These are phyloP conservation scores for Phellopilus nigrolimitatus DNA, from an alignment of 1,284 basidiomycete genomes.

Conservation along the genomic window DNA sequence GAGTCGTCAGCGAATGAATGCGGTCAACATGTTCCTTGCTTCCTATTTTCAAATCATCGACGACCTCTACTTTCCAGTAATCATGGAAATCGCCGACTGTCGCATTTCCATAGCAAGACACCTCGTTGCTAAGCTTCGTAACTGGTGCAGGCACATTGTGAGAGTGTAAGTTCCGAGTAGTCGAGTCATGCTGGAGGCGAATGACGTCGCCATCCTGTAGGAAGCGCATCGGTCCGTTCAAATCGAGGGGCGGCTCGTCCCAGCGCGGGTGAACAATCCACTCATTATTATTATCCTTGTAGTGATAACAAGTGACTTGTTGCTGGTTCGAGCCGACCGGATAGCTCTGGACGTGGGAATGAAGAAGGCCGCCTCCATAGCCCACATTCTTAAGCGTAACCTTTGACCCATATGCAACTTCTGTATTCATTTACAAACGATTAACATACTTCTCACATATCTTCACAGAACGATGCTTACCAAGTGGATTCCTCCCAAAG, in stretches of 20 bases:
- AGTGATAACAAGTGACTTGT: constrained; percentile 99
- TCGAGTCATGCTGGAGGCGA: constrained; percentile 78
- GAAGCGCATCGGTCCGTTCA: constrained; percentile 63
- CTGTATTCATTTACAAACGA: constrained; percentile 34
- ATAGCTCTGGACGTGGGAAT: constrained; percentile 94
- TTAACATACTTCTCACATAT: not conserved
- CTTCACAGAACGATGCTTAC: constrained; percentile 36
- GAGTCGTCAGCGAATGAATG: constrained; percentile 88
- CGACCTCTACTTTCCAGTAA: constrained; percentile 91
- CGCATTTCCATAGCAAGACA: constrained; percentile 88
- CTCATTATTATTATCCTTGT: constrained; percentile 97
- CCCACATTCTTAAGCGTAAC: constrained; percentile 97
- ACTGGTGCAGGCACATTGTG: constrained; percentile 86
- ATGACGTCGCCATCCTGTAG: constrained; percentile 77
- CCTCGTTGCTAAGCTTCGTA: constrained; percentile 87
- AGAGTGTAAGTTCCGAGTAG: constrained; percentile 90
- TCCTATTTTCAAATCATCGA: constrained; percentile 80
- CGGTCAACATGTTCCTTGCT: constrained; percentile 54
- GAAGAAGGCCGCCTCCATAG: constrained; percentile 93
- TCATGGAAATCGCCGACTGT: constrained; percentile 87
- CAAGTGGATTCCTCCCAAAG: constrained; percentile 82
- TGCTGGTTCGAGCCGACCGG: constrained; percentile 93
- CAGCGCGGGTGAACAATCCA: constrained; percentile 82
- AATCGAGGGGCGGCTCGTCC: constrained; percentile 66
- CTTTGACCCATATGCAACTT: constrained; percentile 87